Evolutionary conservation across 1,139 yeast species (phyloP).

Genomic region (Yamadazyma triangularis): DNA sequence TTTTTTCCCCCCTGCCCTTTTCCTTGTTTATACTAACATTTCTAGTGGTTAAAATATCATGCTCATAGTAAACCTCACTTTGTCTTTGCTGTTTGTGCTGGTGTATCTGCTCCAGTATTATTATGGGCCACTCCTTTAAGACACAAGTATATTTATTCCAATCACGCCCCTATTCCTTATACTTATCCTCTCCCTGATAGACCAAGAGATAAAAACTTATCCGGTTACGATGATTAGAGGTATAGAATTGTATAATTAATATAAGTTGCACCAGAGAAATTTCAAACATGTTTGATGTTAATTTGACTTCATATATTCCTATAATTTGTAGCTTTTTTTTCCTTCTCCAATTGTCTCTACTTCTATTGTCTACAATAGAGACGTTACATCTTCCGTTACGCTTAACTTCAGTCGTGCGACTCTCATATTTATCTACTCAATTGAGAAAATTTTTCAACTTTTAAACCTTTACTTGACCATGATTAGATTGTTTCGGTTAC

Average conservation of each 20-base stretch:
- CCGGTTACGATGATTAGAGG: constrained; percentile 53
- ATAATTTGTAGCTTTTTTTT: too few relatives aligned
- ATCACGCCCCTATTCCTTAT: constrained; percentile 64
- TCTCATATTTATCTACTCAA: too few relatives aligned
- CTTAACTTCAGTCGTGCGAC: too few relatives aligned
- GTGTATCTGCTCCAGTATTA: constrained; percentile 63
- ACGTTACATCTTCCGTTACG: too few relatives aligned
- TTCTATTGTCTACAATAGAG: too few relatives aligned
- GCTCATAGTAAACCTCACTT: constrained; percentile 79
- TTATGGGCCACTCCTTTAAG: constrained; percentile 65
- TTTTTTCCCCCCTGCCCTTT: too few relatives aligned
- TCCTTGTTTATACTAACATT: constrained; percentile 8
- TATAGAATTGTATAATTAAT: too few relatives aligned
- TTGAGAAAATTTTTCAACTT: constrained; percentile 1
- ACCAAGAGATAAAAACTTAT: constrained; percentile 44
- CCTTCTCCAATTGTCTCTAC: too few relatives aligned
- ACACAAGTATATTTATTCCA: constrained; percentile 62
- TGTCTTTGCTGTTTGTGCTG: constrained; percentile 65
- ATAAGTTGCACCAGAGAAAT: too few relatives aligned
- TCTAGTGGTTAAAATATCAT: constrained; percentile 71
- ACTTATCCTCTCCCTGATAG: constrained; percentile 66
- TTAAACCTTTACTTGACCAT: not conserved
- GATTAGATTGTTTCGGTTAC: not conserved
- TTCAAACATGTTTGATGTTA: too few relatives aligned
- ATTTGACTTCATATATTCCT: too few relatives aligned